A percentile compares a stretch with the other conserved stretches of the same genome.
phyloP scores from a whole-genome alignment of 2,329 filamentous ascomycete species.

The Dactylellina haptotyla region DNA sequence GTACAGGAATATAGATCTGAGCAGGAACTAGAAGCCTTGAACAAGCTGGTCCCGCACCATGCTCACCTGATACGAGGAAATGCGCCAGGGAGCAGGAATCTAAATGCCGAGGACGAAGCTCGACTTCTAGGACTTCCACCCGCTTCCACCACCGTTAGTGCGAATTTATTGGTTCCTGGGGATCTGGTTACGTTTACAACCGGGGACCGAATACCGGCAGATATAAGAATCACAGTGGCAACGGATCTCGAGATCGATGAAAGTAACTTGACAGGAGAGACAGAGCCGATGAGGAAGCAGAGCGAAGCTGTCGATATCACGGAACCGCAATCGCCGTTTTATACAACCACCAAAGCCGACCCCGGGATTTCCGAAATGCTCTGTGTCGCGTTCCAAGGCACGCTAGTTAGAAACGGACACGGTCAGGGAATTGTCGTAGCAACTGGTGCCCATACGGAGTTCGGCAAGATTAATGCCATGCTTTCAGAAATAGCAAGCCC shows the following conservation, averaged over 20 bases:
- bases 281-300: conserved; percentile 86
- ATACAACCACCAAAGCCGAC: conserved; percentile 69
- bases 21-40: conserved; percentile 94
- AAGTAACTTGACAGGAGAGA: conserved; percentile 96
- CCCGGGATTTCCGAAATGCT: conserved; percentile 77
- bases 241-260: conserved; percentile 93
- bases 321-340: conserved; percentile 57
- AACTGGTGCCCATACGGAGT: conserved; percentile 91
- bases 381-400: conserved; percentile 99
- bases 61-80: conserved; percentile 86
- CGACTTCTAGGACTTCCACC: conserved; percentile 59
- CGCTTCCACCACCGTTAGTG: conserved; percentile 84
- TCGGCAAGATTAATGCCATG: conserved; percentile 93
- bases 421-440: conserved; percentile 97
- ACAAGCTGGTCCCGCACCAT: conserved; percentile 91
- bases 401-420: conserved; percentile 90
- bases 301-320: conserved; percentile 66
- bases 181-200: conserved; percentile 94
- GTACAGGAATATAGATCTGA: conserved; percentile 97
- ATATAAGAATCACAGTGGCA: conserved; percentile 91
- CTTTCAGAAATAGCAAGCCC: conserved; percentile 95
- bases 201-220: conserved; percentile 93
- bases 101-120: conserved; percentile 55
- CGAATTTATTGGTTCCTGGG: conserved; percentile 85
- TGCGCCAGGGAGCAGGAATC: conserved; percentile 61